Percentiles rank a stretch among this genome's conserved stretches.
phyloP scores from a whole-genome alignment of 805 yeast genomes.

The Saccharomycopsis babjevae region DNA sequence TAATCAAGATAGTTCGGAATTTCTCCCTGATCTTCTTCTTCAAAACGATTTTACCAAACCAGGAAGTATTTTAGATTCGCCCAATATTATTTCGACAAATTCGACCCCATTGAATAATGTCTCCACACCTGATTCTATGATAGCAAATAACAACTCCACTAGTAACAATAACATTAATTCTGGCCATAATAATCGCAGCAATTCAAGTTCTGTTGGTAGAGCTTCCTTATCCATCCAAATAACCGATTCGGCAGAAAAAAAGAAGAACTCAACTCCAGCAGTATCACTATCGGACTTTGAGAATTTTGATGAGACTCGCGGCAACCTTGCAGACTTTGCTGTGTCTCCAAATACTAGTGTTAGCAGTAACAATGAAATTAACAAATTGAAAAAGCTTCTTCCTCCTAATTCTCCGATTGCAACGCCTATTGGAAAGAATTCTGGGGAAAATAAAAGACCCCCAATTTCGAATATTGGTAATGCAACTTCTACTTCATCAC shows the following conservation, averaged over 20 bases:
- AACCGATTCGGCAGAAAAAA: background rate
- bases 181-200: background rate
- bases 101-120: constrained; percentile 16
- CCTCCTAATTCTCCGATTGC: constrained; percentile 16
- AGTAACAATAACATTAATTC: background rate
- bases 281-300: background rate
- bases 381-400: constrained; percentile 11
- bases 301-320: background rate
- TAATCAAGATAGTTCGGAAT: constrained; percentile 11
- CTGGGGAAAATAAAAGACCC: background rate
- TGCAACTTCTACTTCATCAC: constrained; percentile 5
- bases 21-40: constrained; percentile 13
- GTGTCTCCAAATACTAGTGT: constrained; percentile 2
- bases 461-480: background rate
- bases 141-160: background rate
- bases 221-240: background rate
- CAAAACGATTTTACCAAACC: constrained; percentile 3
- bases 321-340: background rate
- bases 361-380: constrained; percentile 6
- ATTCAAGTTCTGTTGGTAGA: background rate
- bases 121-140: constrained; percentile 16
- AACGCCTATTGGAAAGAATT: background rate
- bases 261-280: background rate
- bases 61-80: constrained; percentile 5
- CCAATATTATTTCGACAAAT: constrained; percentile 10